Evolutionary conservation across 1,284 basidiomycete genomes (phyloP).

Genomic region (Ganoderma resinaceum): DNA sequence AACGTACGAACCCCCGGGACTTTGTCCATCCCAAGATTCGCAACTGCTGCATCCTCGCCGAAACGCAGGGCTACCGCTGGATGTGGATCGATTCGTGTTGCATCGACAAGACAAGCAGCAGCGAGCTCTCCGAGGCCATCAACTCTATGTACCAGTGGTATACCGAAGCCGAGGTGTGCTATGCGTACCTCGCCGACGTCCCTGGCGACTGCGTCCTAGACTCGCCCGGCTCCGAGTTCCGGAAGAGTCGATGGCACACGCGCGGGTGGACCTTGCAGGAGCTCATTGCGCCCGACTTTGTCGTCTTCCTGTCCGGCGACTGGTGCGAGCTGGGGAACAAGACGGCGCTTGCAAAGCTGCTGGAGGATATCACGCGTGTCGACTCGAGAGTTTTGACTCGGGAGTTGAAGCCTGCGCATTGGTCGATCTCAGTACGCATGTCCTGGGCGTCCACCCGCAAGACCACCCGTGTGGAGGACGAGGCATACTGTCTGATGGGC

Average conservation of each 20-base stretch:
- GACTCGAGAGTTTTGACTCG: neutral
- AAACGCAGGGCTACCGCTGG: neutral
- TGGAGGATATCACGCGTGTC: neutral
- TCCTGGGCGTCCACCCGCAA: slow-evolving; percentile 4
- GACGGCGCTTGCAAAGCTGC: neutral
- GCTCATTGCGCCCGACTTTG: neutral
- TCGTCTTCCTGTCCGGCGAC: neutral
- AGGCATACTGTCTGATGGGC: slow-evolving; percentile 13
- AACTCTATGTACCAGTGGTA: slow-evolving; percentile 1
- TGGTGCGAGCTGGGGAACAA: neutral
- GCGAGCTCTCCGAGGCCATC: neutral
- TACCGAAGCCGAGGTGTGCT: neutral
- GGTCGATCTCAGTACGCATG: neutral
- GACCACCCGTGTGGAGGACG: slow-evolving; percentile 9
- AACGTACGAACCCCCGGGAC: neutral
- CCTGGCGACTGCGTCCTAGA: neutral
- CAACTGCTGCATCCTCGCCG: neutral
- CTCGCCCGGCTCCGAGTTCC: neutral
- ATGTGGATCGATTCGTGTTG: neutral
- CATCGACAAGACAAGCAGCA: neutral
- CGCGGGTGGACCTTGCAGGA: slow-evolving; percentile 1
- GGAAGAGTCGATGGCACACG: neutral
- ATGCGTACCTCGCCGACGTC: neutral
- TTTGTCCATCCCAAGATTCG: neutral
- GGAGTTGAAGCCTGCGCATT: neutral